Evolutionary conservation across 768 basidiomycete genomes (phyloP).

Genomic region (Boletus tylopilopsis): DNA sequence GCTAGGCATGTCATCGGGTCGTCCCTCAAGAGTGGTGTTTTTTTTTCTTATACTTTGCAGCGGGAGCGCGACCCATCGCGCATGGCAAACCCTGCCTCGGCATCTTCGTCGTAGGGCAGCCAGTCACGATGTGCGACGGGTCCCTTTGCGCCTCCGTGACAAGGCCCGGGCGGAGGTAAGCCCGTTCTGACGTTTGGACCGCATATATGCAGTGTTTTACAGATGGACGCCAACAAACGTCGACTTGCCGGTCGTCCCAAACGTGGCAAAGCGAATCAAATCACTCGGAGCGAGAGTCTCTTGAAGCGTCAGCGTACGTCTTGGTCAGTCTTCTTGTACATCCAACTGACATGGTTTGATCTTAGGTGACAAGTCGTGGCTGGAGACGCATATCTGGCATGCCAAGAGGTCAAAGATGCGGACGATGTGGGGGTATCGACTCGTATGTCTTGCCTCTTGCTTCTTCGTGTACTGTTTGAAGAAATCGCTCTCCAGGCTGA

Average conservation of each 20-base stretch:
- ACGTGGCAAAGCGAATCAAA: slow-evolving; percentile 56
- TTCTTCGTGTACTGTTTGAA: background rate
- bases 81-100: slow-evolving; percentile 91
- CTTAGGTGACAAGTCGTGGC: slow-evolving; percentile 83
- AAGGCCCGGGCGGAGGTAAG: slow-evolving; percentile 81
- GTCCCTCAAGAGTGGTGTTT: background rate
- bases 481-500: slow-evolving; percentile 49
- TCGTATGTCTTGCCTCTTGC: slow-evolving; percentile 43
- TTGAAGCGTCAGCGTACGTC: slow-evolving; percentile 69
- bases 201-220: slow-evolving; percentile 29
- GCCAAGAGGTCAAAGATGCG: slow-evolving; percentile 96
- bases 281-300: slow-evolving; percentile 57
- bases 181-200: background rate
- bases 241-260: slow-evolving; percentile 48
- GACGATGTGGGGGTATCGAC: slow-evolving; percentile 85
- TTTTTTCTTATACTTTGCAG: slow-evolving; percentile 34
- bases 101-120: slow-evolving; percentile 91
- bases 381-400: slow-evolving; percentile 97
- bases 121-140: slow-evolving; percentile 89
- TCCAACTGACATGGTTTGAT: background rate
- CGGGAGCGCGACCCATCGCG: slow-evolving; percentile 67
- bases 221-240: slow-evolving; percentile 55
- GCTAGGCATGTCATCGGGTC: slow-evolving; percentile 49
- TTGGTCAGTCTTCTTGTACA: background rate
- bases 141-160: slow-evolving; percentile 78